These are phyloP conservation scores for Apophysomyces ossiformis DNA, from an alignment of 371 early-diverging fungal species.

Conservation along the genomic window DNA sequence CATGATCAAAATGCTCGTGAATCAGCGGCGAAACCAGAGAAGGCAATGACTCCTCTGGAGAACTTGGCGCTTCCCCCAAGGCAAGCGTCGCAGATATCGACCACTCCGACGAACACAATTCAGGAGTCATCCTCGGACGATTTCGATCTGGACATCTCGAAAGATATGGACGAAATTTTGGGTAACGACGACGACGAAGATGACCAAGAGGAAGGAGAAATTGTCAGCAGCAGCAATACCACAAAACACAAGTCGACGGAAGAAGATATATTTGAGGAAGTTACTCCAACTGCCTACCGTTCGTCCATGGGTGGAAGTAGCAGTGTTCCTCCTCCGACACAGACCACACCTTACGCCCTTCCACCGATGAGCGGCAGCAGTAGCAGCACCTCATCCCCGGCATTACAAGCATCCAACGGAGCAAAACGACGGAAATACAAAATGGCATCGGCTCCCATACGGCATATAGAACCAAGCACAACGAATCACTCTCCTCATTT, in stretches of 20 bases:
- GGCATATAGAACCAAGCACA: conserved; percentile 15
- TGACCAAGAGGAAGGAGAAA: conserved; percentile 1
- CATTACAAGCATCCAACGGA: neutral
- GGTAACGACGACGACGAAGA: conserved; percentile 1
- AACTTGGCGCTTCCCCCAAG: conserved; percentile 2
- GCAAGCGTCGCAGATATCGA: neutral
- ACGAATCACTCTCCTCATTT: conserved; percentile 4
- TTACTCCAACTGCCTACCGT: neutral
- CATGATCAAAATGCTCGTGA: conserved; percentile 2
- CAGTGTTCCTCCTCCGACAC: neutral
- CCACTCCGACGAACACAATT: neutral
- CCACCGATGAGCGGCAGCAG: conserved; percentile 1
- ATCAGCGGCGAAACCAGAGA: neutral
- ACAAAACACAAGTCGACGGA: neutral
- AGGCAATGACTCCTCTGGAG: neutral
- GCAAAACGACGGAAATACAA: conserved; percentile 14
- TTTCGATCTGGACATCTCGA: conserved; percentile 5
- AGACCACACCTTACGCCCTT: neutral
- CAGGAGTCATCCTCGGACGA: neutral
- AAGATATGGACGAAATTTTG: conserved; percentile 2
- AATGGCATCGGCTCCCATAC: conserved; percentile 26
- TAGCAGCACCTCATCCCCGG: neutral
- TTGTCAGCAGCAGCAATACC: neutral
- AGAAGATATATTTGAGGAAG: conserved; percentile 8
- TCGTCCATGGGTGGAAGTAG: neutral